Base-by-base conservation (phyloP, 225 moss, liverwort and hornwort genomes). In the Neckera pumila region DNA sequence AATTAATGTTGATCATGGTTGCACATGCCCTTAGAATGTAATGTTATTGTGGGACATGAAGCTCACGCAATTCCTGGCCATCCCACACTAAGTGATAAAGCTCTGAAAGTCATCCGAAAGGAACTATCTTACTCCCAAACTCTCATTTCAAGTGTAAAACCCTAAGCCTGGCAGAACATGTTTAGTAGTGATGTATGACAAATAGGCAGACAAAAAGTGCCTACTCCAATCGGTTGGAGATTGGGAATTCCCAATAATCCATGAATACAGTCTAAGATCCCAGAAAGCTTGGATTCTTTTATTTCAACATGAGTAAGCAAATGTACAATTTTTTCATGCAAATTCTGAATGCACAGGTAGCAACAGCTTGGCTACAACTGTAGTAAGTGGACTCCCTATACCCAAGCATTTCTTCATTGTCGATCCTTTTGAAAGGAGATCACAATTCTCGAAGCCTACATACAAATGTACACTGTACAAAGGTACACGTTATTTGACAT, bases 391-490 rank as follows among this genome's bases (percentile, higher is more conserved):
- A 72, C 83, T 33, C 49, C 63, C 47, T 64, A 62, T 1, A 77
- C 47, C 57, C 58, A 82, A 73, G 36, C 31, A 65, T 83, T 88
- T 90, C 86, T 86, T 90, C 88, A 90, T 56, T 79, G 64, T 87
- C 59, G 17, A 64, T 82, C 62, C 49, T 76, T 80, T 70, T 22
- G 18, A 54, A 76, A 69, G 62, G 49, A 47, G 51, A 83, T 20
- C 60, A 64, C 30, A n/a, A 16, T 66, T 57, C 72, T 47, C 58
- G 53, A 62, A 82, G 11, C 19, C 85, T 87, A 82, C 40, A 42
- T 72, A 77, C 82, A 58, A 82, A 54, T 85, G 76, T 49, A 85
- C 47, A 81, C 34, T 91, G 47, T 81, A 91, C 88, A 92, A 82
- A 82, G 71, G 87, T 69, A 89, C 87, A 53, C 54, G 22, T 69